A percentile compares a stretch with the other conserved stretches of the same genome.
Evolutionary conservation across 257 asterid genomes (phyloP).

Genomic region (Solanum chaucha): DNA sequence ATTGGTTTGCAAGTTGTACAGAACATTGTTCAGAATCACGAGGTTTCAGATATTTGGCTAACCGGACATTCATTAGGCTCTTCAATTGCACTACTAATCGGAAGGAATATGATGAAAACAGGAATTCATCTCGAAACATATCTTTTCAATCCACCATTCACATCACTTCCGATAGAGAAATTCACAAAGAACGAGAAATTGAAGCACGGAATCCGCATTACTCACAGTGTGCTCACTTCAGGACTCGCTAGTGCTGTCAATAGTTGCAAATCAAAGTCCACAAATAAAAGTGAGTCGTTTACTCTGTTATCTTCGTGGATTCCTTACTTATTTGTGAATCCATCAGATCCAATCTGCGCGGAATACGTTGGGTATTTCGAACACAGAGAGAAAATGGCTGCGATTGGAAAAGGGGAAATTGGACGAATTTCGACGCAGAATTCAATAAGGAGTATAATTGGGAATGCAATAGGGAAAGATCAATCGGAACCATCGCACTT

Average conservation of each 20-base stretch:
- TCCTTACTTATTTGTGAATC: slow-evolving; percentile 58
- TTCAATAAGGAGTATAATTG: slow-evolving; percentile 42
- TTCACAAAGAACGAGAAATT: slow-evolving; percentile 31
- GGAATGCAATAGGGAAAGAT: slow-evolving; percentile 30
- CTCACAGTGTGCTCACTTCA: slow-evolving; percentile 39
- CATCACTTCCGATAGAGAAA: slow-evolving; percentile 46
- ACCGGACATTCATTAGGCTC: slow-evolving; percentile 78
- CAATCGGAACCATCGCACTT: slow-evolving; percentile 49
- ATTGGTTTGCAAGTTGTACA: slow-evolving; percentile 20
- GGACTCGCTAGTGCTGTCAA: slow-evolving; percentile 46
- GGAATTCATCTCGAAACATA: slow-evolving; percentile 44
- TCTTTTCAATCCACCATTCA: slow-evolving; percentile 68
- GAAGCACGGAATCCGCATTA: slow-evolving; percentile 42
- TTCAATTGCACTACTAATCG: slow-evolving; percentile 49
- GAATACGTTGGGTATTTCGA: slow-evolving; percentile 57
- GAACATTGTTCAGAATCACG: slow-evolving; percentile 5
- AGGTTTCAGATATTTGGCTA: slow-evolving; percentile 37
- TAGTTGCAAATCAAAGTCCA: not conserved
- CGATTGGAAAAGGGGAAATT: slow-evolving; percentile 36
- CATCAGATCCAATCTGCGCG: slow-evolving; percentile 47
- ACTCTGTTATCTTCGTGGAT: slow-evolving; percentile 43
- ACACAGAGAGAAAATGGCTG: slow-evolving; percentile 56
- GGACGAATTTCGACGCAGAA: slow-evolving; percentile 53
- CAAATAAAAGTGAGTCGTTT: slow-evolving; percentile 16
- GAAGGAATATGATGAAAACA: slow-evolving; percentile 32